phyloP scores from a whole-genome alignment of 306 rosid species.

The Vachellia collinsii region DNA sequence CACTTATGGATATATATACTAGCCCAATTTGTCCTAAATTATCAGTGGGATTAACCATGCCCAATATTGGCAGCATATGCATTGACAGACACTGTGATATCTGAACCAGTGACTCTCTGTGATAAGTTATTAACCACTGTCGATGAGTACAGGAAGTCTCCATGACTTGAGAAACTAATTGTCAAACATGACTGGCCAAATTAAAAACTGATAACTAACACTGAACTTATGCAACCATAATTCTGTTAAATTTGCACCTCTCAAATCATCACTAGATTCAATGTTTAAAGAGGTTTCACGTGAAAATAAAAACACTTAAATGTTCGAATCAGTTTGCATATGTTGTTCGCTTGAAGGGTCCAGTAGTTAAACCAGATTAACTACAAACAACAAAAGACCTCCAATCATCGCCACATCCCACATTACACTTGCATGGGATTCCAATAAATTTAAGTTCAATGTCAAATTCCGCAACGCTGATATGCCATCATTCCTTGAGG shows the following conservation, averaged over 20 bases:
- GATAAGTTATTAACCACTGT: not conserved
- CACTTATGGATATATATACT: not conserved
- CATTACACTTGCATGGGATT: not conserved
- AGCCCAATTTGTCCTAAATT: slow-evolving; percentile 8
- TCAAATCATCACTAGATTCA: slow-evolving; percentile 18
- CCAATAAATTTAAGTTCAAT: not conserved
- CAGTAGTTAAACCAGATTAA: slow-evolving; percentile 28
- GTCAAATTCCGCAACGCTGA: slow-evolving; percentile 22
- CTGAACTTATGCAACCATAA: not conserved
- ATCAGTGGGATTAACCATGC: slow-evolving; percentile 8
- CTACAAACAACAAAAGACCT: slow-evolving; percentile 8
- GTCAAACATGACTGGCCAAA: not conserved
- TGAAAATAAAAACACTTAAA: not conserved
- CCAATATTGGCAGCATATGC: not conserved
- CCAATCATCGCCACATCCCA: not conserved
- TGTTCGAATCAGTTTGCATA: not conserved
- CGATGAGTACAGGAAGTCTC: slow-evolving; percentile 4
- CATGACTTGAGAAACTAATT: slow-evolving; percentile 18
- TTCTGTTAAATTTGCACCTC: not conserved
- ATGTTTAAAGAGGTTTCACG: slow-evolving; percentile 2
- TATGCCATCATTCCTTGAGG: not conserved
- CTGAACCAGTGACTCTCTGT: not conserved
- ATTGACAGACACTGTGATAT: not conserved
- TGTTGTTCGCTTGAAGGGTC: not conserved
- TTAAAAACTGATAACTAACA: not conserved